These are phyloP conservation scores for Nepenthes mirabilis DNA, from an alignment of 148 eudicot species.

Conservation along the genomic window DNA sequence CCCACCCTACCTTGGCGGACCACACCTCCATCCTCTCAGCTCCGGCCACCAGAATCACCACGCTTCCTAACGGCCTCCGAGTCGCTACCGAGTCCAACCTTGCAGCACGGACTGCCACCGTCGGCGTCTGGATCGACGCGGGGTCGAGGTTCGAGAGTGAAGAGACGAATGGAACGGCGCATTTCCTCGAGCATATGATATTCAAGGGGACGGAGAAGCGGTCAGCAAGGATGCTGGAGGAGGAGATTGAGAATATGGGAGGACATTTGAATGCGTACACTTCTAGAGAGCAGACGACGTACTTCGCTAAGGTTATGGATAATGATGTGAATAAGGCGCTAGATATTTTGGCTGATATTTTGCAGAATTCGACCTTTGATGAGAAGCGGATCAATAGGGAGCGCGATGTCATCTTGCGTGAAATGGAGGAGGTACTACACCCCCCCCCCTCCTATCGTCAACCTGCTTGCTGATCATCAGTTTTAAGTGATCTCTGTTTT, in stretches of 20 bases:
- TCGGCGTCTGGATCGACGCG: conserved; percentile 86
- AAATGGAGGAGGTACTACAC: conserved; percentile 73
- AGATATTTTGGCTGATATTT: conserved; percentile 71
- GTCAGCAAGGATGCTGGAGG: conserved; percentile 42
- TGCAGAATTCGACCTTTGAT: conserved; percentile 81
- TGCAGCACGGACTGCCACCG: conserved; percentile 53
- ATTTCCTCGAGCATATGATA: conserved; percentile 72
- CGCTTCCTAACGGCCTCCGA: conserved; percentile 61
- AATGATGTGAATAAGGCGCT: conserved; percentile 47
- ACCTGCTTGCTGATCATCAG: background rate
- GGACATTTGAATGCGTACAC: conserved; percentile 93
- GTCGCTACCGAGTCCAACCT: conserved; percentile 60
- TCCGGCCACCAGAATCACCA: conserved; percentile 48
- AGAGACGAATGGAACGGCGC: conserved; percentile 61
- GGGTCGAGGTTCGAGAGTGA: conserved; percentile 69
- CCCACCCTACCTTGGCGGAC: conserved; percentile 42
- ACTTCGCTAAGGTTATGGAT: conserved; percentile 65
- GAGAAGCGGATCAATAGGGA: conserved; percentile 45
- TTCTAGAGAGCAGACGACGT: conserved; percentile 78
- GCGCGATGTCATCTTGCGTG: conserved; percentile 82
- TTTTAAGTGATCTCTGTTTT: background rate
- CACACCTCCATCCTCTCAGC: conserved; percentile 46
- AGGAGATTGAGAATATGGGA: conserved; percentile 89
- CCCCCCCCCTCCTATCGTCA: no score
- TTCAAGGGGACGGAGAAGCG: conserved; percentile 64